A percentile compares a stretch with the other conserved stretches of the same genome.
Conservation (phyloP, 192 early-diverging fungal genomes). For the Dissophora globulifera region DNA sequence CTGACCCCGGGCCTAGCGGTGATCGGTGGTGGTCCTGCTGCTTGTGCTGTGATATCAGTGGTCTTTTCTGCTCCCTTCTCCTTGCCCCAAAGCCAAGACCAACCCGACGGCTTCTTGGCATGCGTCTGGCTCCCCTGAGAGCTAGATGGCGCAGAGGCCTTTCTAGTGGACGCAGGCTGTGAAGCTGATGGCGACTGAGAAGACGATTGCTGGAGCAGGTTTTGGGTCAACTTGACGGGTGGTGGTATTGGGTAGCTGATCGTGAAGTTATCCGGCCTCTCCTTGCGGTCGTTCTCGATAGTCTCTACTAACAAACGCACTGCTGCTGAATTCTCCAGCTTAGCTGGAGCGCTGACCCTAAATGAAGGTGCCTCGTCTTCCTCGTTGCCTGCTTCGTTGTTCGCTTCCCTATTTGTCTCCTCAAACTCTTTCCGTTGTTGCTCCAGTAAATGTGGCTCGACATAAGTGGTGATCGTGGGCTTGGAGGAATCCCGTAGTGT, state of each 20-base stretch:
- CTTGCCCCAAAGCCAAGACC: conserved; percentile 59
- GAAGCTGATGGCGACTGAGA: conserved; percentile 7
- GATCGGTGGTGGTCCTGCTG: background rate
- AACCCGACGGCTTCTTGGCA: conserved; percentile 52
- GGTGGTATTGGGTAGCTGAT: conserved; percentile 49
- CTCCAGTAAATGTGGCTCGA: conserved; percentile 46
- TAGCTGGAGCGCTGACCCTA: conserved; percentile 30
- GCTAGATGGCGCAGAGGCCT: conserved; percentile 4
- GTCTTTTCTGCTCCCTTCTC: conserved; percentile 35
- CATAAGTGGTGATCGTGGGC: conserved; percentile 46
- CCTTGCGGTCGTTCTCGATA: conserved; percentile 18
- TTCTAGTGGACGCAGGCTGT: conserved; percentile 13
- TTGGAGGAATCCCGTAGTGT: conserved; percentile 45
- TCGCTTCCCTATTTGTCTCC: conserved; percentile 1
- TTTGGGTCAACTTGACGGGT: conserved; percentile 43
- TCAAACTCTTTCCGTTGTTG: conserved; percentile 44
- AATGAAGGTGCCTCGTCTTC: conserved; percentile 15
- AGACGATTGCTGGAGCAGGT: conserved; percentile 29
- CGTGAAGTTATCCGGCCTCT: conserved; percentile 26
- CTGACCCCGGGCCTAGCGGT: background rate
- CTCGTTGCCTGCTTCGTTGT: no score
- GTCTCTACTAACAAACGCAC: conserved; percentile 13
- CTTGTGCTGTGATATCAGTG: background rate
- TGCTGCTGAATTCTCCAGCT: conserved; percentile 25
- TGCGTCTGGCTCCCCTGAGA: background rate